These are phyloP conservation scores for Crithidia thermophila DNA, from an alignment of 208 protist genomes.

Conservation along the genomic window DNA sequence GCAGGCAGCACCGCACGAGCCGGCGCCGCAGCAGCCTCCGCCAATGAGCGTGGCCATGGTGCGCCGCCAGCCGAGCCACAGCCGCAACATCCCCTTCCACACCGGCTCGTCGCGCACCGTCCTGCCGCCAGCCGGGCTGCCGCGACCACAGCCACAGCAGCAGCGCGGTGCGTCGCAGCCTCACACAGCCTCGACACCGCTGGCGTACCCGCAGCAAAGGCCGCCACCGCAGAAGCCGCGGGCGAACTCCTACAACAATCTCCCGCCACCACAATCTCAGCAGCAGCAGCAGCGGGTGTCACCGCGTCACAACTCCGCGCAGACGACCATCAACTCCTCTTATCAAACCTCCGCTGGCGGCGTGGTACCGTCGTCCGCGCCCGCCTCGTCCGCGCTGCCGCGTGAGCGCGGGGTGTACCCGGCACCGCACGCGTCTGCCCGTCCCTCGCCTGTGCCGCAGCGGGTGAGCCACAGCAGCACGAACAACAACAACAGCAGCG, in stretches of 20 bases:
- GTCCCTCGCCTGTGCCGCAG: slow-evolving; percentile 1
- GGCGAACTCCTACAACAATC: slow-evolving; percentile 10
- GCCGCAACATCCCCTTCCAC: slow-evolving; percentile 20
- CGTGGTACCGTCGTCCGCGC: neutral
- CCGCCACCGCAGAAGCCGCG: neutral
- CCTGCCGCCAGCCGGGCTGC: slow-evolving; percentile 2
- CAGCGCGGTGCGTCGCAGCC: slow-evolving; percentile 19
- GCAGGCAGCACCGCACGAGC: neutral
- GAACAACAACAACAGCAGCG: neutral
- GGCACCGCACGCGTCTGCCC: neutral
- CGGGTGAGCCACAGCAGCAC: neutral
- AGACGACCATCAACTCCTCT: slow-evolving; percentile 6
- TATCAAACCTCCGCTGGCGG: neutral
- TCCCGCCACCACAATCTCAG: neutral
- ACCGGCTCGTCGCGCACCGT: neutral
- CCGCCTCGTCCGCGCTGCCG: slow-evolving; percentile 2
- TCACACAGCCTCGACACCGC: neutral
- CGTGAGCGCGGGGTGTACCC: slow-evolving; percentile 18
- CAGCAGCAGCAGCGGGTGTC: neutral
- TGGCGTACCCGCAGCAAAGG: neutral
- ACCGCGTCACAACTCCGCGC: neutral
- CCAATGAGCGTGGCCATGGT: neutral
- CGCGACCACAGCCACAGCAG: neutral
- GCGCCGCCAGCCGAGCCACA: neutral
- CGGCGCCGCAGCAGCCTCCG: neutral